A percentile compares a stretch with the other conserved stretches of the same genome.
Evolutionary conservation across 2,329 filamentous ascomycete species (phyloP).

Genomic region (Sarocladium kiliense): DNA sequence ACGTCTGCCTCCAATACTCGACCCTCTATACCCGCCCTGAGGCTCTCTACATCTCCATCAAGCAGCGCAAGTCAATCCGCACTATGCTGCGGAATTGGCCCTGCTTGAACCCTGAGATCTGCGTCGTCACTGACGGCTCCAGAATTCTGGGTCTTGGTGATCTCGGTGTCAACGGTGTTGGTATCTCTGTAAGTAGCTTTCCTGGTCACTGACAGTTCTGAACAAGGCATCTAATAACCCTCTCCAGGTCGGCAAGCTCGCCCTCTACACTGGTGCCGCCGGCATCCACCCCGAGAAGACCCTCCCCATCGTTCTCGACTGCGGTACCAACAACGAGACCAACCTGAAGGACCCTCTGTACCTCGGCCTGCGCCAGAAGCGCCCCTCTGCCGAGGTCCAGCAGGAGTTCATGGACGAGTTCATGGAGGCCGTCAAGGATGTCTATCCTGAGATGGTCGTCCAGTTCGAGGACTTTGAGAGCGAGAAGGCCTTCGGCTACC

Average conservation of each 20-base stretch:
- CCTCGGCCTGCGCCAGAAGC: constrained; percentile 81
- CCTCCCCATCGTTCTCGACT: constrained; percentile 64
- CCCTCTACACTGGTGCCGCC: constrained; percentile 91
- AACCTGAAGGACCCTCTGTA: constrained; percentile 72
- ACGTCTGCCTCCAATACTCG: constrained; percentile 94
- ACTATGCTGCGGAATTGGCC: constrained; percentile 93
- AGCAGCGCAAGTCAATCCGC: constrained; percentile 84
- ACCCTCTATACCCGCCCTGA: constrained; percentile 93
- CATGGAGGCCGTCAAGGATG: constrained; percentile 83
- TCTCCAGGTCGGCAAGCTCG: constrained; percentile 76
- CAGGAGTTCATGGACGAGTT: constrained; percentile 94
- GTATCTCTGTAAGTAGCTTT: constrained; percentile 69
- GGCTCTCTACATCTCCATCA: constrained; percentile 92
- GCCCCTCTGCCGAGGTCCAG: constrained; percentile 72
- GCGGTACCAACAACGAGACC: constrained; percentile 60
- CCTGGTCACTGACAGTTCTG: background rate
- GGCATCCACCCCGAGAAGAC: constrained; percentile 88
- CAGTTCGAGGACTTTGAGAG: constrained; percentile 99
- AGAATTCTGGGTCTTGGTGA: constrained; percentile 90
- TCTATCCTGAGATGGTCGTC: constrained; percentile 63
- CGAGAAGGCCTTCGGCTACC: constrained; percentile 81
- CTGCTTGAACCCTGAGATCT: constrained; percentile 84
- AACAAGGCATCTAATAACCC: constrained; percentile 17
- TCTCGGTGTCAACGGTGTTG: constrained; percentile 93
- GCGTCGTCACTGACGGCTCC: constrained; percentile 93